Base-by-base conservation (phyloP, 805 yeast genomes). In the Tetrapisispora namnaoensis region DNA sequence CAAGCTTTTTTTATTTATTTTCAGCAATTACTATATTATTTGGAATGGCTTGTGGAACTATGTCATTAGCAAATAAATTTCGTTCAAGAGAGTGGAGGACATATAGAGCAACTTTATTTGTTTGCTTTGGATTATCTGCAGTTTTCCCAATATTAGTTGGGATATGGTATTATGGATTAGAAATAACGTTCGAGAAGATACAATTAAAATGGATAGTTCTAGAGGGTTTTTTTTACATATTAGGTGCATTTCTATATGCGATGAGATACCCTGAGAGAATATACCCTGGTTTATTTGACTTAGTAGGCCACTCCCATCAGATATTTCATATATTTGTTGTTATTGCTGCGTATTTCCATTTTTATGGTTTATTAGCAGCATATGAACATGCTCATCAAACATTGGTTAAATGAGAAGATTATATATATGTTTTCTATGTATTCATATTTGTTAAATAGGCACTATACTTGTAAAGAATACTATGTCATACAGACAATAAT, bases 291-390 rank as follows among this genome's bases (percentile, higher is more conserved):
- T 63, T 37, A 20, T 85, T 75, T 61, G 95, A 87, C 55, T 58
- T 78, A 11, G 73, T 78, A 65, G 95, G 95, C 1, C 84, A 85
- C 55, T 83, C 95, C 7, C 96, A 88, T 62, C 96, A 88, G 60
- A 74, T 88, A 10, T 87, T 88, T 61, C 95, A 87, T 62, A 65
- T 83, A 10, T 64, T 84, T 57, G 95, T 87, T 8, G 89, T 86
- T 0, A 55, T 80, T 13, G 95, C 95, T 14, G 85, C 95, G 0
- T 70, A 68, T 48, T 83, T 83, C 49, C 96, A 89, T 66, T 78
- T 83, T 65, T 70, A 57, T 48, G 95, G 83, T 0, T 68, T 88
- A 35, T 59, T 78, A 3, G 71, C 70, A 9, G 73, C 86, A 27
- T 84, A 83, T 58, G 68, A 69, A 44, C 65, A 72, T 52, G 72